Evolutionary conservation across 2,329 filamentous ascomycete species (phyloP).

Genomic region (Chlorencoelia australis): DNA sequence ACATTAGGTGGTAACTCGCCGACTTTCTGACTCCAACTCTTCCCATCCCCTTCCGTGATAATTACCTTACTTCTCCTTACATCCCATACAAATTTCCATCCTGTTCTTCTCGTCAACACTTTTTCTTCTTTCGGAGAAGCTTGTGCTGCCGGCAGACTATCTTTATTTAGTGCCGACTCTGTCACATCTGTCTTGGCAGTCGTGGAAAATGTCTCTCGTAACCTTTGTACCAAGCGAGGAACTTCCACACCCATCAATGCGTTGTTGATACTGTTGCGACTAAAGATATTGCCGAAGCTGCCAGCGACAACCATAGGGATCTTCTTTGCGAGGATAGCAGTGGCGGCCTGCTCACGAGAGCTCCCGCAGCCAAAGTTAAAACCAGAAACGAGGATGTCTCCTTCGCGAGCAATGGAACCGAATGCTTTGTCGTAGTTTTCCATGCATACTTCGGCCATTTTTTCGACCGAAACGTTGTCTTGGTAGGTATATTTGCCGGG

Average conservation of each 20-base stretch:
- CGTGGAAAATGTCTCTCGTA: slow-evolving; percentile 48
- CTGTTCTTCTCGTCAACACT: slow-evolving; percentile 59
- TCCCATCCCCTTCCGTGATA: slow-evolving; percentile 56
- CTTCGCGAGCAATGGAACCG: slow-evolving; percentile 46
- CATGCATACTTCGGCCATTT: slow-evolving; percentile 89
- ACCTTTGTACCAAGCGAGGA: slow-evolving; percentile 52
- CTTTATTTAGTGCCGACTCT: slow-evolving; percentile 40
- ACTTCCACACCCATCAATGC: slow-evolving; percentile 64
- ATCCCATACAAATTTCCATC: slow-evolving; percentile 80
- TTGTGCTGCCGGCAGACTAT: slow-evolving; percentile 36
- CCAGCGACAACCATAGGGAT: slow-evolving; percentile 73
- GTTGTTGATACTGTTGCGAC: slow-evolving; percentile 70
- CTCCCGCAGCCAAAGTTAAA: slow-evolving; percentile 84
- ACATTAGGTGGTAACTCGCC: slow-evolving; percentile 77
- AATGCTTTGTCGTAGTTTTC: slow-evolving; percentile 82
- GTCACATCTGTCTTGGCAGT: slow-evolving; percentile 32
- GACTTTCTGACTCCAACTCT: slow-evolving; percentile 69
- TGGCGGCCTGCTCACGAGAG: slow-evolving; percentile 79
- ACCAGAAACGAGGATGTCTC: slow-evolving; percentile 75
- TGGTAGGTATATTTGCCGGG: slow-evolving; percentile 89
- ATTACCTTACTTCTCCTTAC: slow-evolving; percentile 60
- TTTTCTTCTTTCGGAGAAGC: slow-evolving; percentile 35
- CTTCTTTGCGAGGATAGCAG: slow-evolving; percentile 69
- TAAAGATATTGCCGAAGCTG: slow-evolving; percentile 79
- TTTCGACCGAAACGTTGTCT: slow-evolving; percentile 63